Evolutionary conservation across 2,329 filamentous ascomycete species (phyloP), one percentile per base, ranked within the genome.

Genomic region (Arachnopeziza araneosa): DNA sequence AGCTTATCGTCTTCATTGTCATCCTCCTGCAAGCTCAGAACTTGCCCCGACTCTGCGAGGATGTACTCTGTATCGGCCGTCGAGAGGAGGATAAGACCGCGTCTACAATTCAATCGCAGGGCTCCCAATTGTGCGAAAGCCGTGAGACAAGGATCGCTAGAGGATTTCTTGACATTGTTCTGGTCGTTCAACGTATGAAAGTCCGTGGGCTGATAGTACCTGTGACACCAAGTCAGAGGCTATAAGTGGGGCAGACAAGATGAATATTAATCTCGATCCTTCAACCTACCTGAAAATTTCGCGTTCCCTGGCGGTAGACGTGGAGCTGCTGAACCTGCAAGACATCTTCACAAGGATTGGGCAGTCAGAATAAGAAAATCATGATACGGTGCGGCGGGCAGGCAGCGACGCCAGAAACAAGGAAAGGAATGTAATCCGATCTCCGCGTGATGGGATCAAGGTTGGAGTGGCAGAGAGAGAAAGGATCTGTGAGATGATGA

Each of bases 51-150:
- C 54, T 71, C 69, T 23, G 70, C 69, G 30, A 71, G 63, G 36
- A 71, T 62, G 44, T 61, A 70, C 59, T 69, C 65, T 14, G 57
- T 50, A 24, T 59, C 59, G 24, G 60, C 54, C 2, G 66, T 62
- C 8, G 67, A 63, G 0, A 72, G 60, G 26, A 76, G 78, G 23
- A 83, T 75, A 63, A 83, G 74, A 44, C 73, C 76, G 14, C 80
- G 75, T 60, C 77, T 76, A 24, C 75, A 75, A 50, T 76, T 73
- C 58, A 83, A 70, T 2, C 79, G 75, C 17, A 83, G 70, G 0
- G 79, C 75, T 14, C 76, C 78, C 19, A 84, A 74, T 67, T 83
- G 81, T 1, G 80, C 73, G 62, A 78, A 75, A 1, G 76, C 75
- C 1, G 75, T 75, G 23, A 81, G 72, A 53, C 73, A 74, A 2